Percentiles rank a stretch among this genome's conserved stretches.
Evolutionary conservation across 306 rosid genomes (phyloP).

Genomic region (Begonia peltatifolia): DNA sequence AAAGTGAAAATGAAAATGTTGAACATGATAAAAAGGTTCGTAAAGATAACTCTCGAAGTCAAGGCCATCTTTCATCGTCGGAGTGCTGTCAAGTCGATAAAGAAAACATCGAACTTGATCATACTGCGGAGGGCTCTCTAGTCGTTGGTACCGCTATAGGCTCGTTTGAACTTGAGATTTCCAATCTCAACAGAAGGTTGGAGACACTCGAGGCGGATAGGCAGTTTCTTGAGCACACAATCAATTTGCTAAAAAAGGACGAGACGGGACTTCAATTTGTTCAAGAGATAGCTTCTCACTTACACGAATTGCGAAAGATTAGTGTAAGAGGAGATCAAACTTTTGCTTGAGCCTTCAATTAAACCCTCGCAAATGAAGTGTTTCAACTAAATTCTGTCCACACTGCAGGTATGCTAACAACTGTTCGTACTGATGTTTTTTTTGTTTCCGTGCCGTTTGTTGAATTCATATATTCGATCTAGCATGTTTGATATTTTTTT

Average conservation of each 20-base stretch:
- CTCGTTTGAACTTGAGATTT: constrained; percentile 21
- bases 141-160: constrained; percentile 12
- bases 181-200: constrained; percentile 37
- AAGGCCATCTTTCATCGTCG: constrained; percentile 11
- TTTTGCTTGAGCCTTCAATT: constrained; percentile 19
- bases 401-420: too few relatives aligned
- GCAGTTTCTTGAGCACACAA: constrained; percentile 45
- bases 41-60: constrained; percentile 11
- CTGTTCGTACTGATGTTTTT: too few relatives aligned
- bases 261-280: constrained; percentile 54
- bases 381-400: background rate
- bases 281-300: constrained; percentile 56
- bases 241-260: constrained; percentile 38
- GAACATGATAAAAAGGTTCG: constrained; percentile 1
- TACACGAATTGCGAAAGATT: constrained; percentile 45
- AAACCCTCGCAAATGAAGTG: constrained; percentile 27
- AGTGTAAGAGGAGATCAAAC: constrained; percentile 30
- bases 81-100: constrained; percentile 15
- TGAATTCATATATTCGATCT: too few relatives aligned
- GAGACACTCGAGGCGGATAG: constrained; percentile 53
- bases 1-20: background rate
- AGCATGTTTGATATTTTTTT: too few relatives aligned
- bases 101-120: constrained; percentile 18
- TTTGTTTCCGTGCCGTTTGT: too few relatives aligned
- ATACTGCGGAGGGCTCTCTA: background rate